Evolutionary conservation across 148 eudicot genomes (phyloP), one percentile per base, ranked within the genome.

Genomic region (Pouteria glomerata): DNA sequence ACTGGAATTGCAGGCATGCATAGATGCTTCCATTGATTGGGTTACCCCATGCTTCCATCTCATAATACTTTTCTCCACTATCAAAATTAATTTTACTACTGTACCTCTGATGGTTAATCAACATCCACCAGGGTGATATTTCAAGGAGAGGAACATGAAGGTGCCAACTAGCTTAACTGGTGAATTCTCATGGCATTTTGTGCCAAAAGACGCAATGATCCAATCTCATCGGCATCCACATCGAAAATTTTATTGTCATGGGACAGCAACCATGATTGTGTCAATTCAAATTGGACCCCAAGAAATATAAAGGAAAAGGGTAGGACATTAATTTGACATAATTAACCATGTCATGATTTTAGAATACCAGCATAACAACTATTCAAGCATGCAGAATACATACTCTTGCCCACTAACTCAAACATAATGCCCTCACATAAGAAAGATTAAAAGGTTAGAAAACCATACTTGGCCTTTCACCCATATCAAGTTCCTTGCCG

Each of bases 401-500:
- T 30, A 26, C 27, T 8, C 16, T 14, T 4, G 21, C 26, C 71
- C 18, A 30, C 31, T 15, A 48, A 39, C 34, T 51, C 19, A 12
- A 39, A 50, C n/a, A 30, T 57, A 2, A 61, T 13, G 62, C 48
- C 15, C n/a, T 37, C 57, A 34, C 42, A 68, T 3, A 7, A 44
- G n/a, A 16, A 55, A 57, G 50, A 73, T 41, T 34, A 50, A 44
- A 29, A 19, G 23, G 50, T 55, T 8, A 65, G 42, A 58, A 77
- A 74, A 74, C 42, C 87, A 42, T 83, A 91, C 98, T 73, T 89
- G 98, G 91, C 97, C 98, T 86, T 59, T 88, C 41, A 95, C 96
- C 97, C 96, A 95, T 82, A 89, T 83, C 79, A 95, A 77, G 82
- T 91, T 95, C 80, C 98, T 89, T 21, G 77, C 75, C 42, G 98